These are phyloP conservation scores for Terana coerulea DNA, from an alignment of 768 basidiomycete species.

Conservation along the genomic window DNA sequence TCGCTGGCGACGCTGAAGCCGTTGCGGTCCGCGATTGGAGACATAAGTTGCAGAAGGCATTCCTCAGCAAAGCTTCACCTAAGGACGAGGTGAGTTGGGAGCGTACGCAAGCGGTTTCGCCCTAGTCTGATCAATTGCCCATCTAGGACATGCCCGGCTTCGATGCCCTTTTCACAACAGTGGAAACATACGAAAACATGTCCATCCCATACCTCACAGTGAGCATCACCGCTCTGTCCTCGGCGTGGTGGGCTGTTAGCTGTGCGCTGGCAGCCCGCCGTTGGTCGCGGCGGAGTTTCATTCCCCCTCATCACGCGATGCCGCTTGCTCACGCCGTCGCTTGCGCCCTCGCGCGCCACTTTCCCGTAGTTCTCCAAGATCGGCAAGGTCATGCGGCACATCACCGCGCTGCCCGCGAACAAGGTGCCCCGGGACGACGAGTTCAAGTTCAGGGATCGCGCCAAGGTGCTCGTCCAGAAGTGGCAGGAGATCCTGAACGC, in stretches of 20 bases:
- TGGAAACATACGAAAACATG: conserved; percentile 75
- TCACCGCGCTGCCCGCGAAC: conserved; percentile 50
- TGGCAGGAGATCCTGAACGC: conserved; percentile 57
- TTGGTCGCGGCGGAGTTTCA: conserved; percentile 4
- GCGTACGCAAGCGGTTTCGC: conserved; percentile 4
- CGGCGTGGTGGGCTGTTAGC: no score
- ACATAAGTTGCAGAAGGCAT: conserved; percentile 86
- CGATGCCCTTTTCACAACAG: conserved; percentile 68
- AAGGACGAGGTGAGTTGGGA: conserved; percentile 53
- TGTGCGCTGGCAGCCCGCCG: conserved; percentile 29
- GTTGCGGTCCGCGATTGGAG: conserved; percentile 86
- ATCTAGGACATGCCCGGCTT: conserved; percentile 74
- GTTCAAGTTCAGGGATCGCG: conserved; percentile 68
- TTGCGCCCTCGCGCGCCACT: background rate
- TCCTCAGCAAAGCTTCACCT: conserved; percentile 65
- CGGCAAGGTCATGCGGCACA: conserved; percentile 87
- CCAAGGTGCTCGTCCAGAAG: conserved; percentile 63
- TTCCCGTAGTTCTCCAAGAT: conserved; percentile 68
- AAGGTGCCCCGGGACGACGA: conserved; percentile 64
- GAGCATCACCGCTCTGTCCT: conserved; percentile 21
- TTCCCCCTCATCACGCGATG: conserved; percentile 1
- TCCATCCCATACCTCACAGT: conserved; percentile 71
- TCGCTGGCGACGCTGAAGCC: conserved; percentile 58
- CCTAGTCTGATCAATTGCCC: conserved; percentile 10
- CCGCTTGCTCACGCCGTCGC: background rate